Conservation (phyloP, 768 basidiomycete genomes). For the Asterophora parasitica region DNA sequence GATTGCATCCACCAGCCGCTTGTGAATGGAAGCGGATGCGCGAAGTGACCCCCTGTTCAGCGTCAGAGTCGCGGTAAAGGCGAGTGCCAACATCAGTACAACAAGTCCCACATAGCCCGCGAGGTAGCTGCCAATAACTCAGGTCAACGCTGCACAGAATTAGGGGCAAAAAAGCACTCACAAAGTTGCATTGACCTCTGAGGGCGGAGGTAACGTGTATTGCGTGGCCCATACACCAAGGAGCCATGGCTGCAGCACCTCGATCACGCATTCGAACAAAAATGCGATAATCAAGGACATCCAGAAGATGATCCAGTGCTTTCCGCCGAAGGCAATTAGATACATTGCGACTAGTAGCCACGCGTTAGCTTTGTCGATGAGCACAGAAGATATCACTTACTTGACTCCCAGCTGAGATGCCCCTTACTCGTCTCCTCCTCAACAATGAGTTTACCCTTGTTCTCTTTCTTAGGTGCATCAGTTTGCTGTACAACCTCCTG, state of each 20-base stretch:
- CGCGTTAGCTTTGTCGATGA: slow-evolving; percentile 17
- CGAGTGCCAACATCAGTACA: slow-evolving; percentile 27
- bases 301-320: slow-evolving; percentile 30
- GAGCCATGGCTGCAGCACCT: slow-evolving; percentile 35
- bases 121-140: slow-evolving; percentile 39
- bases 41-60: slow-evolving; percentile 43
- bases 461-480: slow-evolving; percentile 14
- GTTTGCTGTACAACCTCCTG: slow-evolving; percentile 19
- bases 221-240: slow-evolving; percentile 40
- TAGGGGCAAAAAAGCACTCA: slow-evolving; percentile 22
- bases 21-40: slow-evolving; percentile 51
- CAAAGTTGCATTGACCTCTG: slow-evolving; percentile 28
- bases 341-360: slow-evolving; percentile 28
- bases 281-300: slow-evolving; percentile 19
- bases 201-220: slow-evolving; percentile 28
- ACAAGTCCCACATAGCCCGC: slow-evolving; percentile 25
- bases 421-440: slow-evolving; percentile 61
- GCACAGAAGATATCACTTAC: slow-evolving; percentile 15
- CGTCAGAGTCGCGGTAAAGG: slow-evolving; percentile 28
- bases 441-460: slow-evolving; percentile 51
- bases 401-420: slow-evolving; percentile 47
- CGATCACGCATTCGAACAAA: slow-evolving; percentile 17
- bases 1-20: slow-evolving; percentile 43
- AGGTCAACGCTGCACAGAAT: background rate
- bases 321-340: slow-evolving; percentile 31